Evolutionary conservation across 305 asterid species (phyloP).

Genomic region (Coffea humblotiana): DNA sequence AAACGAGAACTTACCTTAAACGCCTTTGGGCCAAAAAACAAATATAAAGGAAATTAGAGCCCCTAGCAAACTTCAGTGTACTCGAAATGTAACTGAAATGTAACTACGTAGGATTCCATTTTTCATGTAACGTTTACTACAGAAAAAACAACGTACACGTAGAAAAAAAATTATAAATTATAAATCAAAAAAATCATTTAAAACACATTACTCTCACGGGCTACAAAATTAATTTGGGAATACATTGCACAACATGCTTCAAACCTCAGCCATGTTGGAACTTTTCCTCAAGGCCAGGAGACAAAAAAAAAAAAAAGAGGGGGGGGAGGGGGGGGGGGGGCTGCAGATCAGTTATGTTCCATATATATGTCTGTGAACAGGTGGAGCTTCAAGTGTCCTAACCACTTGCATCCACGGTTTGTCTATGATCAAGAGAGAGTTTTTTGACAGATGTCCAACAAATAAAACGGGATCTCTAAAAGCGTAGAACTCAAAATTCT

Average conservation of each 20-base stretch:
- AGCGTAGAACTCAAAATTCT: slow-evolving; percentile 63
- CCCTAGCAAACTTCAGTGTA: no score
- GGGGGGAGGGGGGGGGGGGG: no score
- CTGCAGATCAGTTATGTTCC: slow-evolving; percentile 53
- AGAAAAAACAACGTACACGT: no score
- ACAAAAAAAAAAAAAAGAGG: not conserved
- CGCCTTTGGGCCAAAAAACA: no score
- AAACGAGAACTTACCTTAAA: no score
- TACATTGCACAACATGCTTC: slow-evolving; percentile 56
- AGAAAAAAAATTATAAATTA: not conserved
- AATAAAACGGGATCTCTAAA: slow-evolving; percentile 85
- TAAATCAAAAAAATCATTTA: not conserved
- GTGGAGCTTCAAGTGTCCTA: slow-evolving; percentile 60
- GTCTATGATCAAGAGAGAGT: slow-evolving; percentile 79
- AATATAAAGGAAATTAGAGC: no score
- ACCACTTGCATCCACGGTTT: slow-evolving; percentile 85
- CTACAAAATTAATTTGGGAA: slow-evolving; percentile 28
- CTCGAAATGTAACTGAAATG: no score
- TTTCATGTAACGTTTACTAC: not conserved
- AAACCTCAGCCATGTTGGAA: slow-evolving; percentile 17
- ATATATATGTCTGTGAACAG: slow-evolving; percentile 87
- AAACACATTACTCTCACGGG: slow-evolving; percentile 19
- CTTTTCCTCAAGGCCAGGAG: not conserved
- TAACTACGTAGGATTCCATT: no score
- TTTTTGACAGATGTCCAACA: slow-evolving; percentile 82